A percentile compares a stretch with the other conserved stretches of the same genome.
These are phyloP conservation scores for Salix koriyanagi DNA, from an alignment of 345 rosid species.

Conservation along the genomic window DNA sequence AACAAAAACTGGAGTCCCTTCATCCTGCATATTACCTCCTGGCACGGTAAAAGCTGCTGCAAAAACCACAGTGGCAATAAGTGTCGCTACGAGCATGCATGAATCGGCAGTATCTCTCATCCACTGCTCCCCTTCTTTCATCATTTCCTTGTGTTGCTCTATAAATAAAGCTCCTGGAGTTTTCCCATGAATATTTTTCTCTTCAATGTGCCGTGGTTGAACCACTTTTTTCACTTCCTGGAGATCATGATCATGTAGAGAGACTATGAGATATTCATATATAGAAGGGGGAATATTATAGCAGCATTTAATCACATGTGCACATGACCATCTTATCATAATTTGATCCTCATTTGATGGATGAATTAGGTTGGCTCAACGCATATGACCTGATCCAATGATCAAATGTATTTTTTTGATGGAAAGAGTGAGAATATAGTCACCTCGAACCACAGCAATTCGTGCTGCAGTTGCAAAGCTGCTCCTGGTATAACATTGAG, in stretches of 20 bases:
- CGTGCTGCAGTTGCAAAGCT: slow-evolving; percentile 42
- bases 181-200: not conserved
- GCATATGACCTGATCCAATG: not conserved
- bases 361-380: not conserved
- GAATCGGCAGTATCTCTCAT: slow-evolving; percentile 13
- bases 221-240: slow-evolving; percentile 19
- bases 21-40: slow-evolving; percentile 1
- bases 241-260: not conserved
- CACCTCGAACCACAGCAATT: slow-evolving; percentile 46
- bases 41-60: slow-evolving; percentile 11
- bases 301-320: too few species aligned
- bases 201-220: slow-evolving; percentile 6
- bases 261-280: not conserved
- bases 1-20: not conserved
- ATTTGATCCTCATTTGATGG: not conserved
- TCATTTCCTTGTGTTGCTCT: not conserved
- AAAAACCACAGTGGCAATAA: slow-evolving; percentile 6
- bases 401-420: not conserved
- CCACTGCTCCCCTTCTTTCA: slow-evolving; percentile 9
- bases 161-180: slow-evolving; percentile 14
- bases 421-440: not conserved
- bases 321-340: not conserved
- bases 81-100: slow-evolving; percentile 8
- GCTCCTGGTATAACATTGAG: slow-evolving; percentile 38
- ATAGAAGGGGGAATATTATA: not conserved